phyloP scores from a whole-genome alignment of 2,329 filamentous ascomycete species.

The Claviceps sp. region DNA sequence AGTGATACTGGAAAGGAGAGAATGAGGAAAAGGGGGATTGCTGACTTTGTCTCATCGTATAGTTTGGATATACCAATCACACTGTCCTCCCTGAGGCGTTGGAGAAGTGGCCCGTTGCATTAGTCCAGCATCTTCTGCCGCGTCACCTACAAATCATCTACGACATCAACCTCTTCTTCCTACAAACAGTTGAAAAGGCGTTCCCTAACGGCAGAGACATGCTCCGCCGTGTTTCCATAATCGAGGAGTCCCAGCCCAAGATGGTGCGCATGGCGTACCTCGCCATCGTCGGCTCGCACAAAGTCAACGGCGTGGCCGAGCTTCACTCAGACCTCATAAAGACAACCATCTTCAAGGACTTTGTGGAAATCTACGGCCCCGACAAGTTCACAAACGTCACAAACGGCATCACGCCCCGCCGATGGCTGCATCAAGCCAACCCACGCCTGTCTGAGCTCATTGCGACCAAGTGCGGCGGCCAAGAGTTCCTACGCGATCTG shows the following conservation, averaged over 20 bases:
- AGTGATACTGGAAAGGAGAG: conserved; percentile 13
- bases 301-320: conserved; percentile 97
- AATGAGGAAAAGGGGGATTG: neutral
- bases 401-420: conserved; percentile 89
- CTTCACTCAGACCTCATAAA: conserved; percentile 96
- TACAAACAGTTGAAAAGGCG: conserved; percentile 77
- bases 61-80: conserved; percentile 96
- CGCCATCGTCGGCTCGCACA: conserved; percentile 93
- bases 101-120: conserved; percentile 94
- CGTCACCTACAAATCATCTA: conserved; percentile 95
- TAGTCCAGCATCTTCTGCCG: conserved; percentile 85
- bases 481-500: conserved; percentile 81
- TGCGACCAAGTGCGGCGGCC: conserved; percentile 70
- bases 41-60: neutral
- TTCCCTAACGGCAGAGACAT: conserved; percentile 87
- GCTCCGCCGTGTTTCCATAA: conserved; percentile 80
- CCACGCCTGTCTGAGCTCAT: conserved; percentile 85
- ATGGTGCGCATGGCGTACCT: conserved; percentile 97
- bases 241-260: conserved; percentile 92
- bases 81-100: conserved; percentile 92
- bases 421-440: conserved; percentile 97
- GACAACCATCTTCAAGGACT: conserved; percentile 99
- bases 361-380: conserved; percentile 83
- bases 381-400: conserved; percentile 99
- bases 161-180: conserved; percentile 91